Base-by-base conservation (phyloP, 2,329 filamentous ascomycete species). In the Boeremia lycopersici region DNA sequence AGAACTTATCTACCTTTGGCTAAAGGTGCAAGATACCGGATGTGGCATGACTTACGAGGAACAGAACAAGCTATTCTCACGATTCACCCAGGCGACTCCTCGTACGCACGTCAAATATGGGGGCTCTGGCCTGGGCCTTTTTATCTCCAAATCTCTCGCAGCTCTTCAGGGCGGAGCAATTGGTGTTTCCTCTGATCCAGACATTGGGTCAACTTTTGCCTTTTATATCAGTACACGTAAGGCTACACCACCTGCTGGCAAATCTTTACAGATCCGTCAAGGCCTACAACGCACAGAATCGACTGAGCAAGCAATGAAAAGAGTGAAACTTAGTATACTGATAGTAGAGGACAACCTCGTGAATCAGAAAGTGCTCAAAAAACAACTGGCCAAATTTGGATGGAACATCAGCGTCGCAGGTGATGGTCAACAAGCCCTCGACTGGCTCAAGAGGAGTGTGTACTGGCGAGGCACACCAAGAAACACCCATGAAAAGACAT, bases 101-200 rank as follows among this genome's bases (percentile, higher is more conserved):
- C 62, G 67, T 35, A 73, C 71, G 0, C 70, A 73, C 17, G 57
- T 72, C 9, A 70, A 72, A 12, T 79, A 79, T 35, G 77, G 76
- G 4, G 77, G 77, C 10, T 75, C 73, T 5, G 76, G 76, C 0
- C 62, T 78, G 0, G 77, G 77, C 0, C 66, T 79, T 0, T 78
- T 77, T 53, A 78, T 79, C n/a, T 76, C 74, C 13, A 69, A 76
- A 17, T 64, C 64, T 1, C 63, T 71, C 6, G 57, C 61, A 7
- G 61, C 59, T 38, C 50, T 73, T 7, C 69, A 72, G 47, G 77
- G 76, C 3, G 77, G 77, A 7, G 70, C 76, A n/a, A 78, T 79
- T 17, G 77, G 77, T 5, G 76, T 79, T 9, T 63, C 60, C 2
- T 77, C 76, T 0, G 60, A 59, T 17, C 68, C 72, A 39, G 67